Percentiles rank a stretch among this genome's conserved stretches.
These are phyloP conservation scores for Trichosporon coremiiforme DNA, from an alignment of 1,284 basidiomycete species.

Conservation along the genomic window DNA sequence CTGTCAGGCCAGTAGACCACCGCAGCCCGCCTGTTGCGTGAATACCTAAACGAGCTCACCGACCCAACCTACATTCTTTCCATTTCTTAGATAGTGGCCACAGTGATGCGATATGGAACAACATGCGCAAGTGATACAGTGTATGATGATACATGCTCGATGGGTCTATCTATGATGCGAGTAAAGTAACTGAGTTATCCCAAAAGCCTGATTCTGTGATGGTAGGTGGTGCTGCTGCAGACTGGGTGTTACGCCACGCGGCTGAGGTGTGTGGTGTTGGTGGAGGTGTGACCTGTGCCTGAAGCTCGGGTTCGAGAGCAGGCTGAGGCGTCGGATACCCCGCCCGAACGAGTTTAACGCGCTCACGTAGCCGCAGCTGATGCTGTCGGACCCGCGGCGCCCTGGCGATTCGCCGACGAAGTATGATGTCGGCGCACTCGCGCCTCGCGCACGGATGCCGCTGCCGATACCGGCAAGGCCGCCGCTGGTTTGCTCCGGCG, in stretches of 20 bases:
- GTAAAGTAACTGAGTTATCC: not conserved
- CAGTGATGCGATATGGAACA: too few species aligned
- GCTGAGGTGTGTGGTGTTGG: not conserved
- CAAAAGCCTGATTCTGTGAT: slow-evolving; percentile 9
- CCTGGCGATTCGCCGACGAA: not conserved
- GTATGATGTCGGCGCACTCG: not conserved
- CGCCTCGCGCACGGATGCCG: not conserved
- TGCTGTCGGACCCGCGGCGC: not conserved
- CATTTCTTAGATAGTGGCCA: too few species aligned
- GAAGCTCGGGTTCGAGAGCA: not conserved
- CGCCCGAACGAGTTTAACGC: not conserved
- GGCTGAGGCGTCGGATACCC: not conserved
- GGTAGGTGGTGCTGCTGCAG: not conserved
- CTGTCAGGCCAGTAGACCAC: too few species aligned
- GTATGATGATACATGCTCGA: not conserved
- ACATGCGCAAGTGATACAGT: not conserved
- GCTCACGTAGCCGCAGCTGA: not conserved
- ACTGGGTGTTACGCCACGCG: not conserved
- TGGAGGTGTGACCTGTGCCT: not conserved
- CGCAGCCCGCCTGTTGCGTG: too few species aligned
- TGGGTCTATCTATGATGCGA: not conserved
- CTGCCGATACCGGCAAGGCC: not conserved
- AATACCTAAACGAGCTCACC: too few species aligned
- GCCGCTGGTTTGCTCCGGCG: not conserved
- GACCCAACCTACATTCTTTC: too few species aligned